Evolutionary conservation across 2,329 filamentous ascomycete genomes (phyloP), one percentile per base, ranked within the genome.

Genomic region (Juglanconis juglandina): DNA sequence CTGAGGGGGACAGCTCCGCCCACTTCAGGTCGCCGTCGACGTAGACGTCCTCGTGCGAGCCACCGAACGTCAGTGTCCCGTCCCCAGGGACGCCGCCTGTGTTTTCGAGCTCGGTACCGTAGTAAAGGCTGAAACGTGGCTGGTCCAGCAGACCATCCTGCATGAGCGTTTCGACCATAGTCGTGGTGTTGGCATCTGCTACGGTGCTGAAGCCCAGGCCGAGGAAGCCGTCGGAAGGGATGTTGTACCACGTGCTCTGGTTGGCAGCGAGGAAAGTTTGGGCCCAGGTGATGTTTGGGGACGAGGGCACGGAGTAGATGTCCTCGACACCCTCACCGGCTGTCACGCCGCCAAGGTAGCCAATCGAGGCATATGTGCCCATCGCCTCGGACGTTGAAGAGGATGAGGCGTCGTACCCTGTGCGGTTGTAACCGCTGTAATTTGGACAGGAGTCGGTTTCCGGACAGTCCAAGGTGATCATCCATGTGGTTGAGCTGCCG

Each of bases 401-500:
- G 5, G 56, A 62, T 1, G 54, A 55, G 14, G 67, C 56, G 33
- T 68, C 61, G 59, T 74, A 76, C 2, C 69, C 71, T 3, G 49
- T 60, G 17, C 71, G 66, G 7, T 66, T 42, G 46, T 68, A 71
- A 58, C 67, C 65, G 56, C 62, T 66, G 47, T 37, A 49, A 41
- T 73, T 70, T 3, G 50, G 3, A 50, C 73, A 75, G 1, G 59
- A 63, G 2, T 65, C 59, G 5, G 68, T 56, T 3, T 39, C 39
- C 14, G 37, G 66, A 62, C 69, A 74, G 11, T 60, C 33, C 2
- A 30, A 52, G 35, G 71, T 70, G 41, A 72, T 59, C 5, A 73
- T 66, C 73, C 74, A 76, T 1, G 72, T 56, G 0, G 73, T 70
- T 1, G 73, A 58, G 56, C 71, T 74, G 30, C 74, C 73, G 0